Evolutionary conservation across 305 asterid species (phyloP).

Genomic region (Nicotiana rustica): DNA sequence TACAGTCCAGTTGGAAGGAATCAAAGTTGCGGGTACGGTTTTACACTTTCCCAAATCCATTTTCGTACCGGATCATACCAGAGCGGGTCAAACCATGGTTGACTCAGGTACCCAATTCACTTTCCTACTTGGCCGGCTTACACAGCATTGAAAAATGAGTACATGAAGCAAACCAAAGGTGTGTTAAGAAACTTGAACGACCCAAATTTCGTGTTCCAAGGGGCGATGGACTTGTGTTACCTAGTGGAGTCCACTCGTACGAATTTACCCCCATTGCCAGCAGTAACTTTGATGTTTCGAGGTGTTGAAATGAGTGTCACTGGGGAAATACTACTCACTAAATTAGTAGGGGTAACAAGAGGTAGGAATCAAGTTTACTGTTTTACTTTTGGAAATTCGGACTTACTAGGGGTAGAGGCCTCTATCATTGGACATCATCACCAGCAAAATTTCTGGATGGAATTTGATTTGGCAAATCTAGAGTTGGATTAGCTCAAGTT

Average conservation of each 20-base stretch:
- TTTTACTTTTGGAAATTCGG: conserved; percentile 85
- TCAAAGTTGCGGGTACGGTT: conserved; percentile 56
- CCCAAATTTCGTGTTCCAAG: conserved; percentile 74
- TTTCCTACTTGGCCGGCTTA: conserved; percentile 77
- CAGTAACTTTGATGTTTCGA: conserved; percentile 64
- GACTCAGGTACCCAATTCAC: conserved; percentile 93
- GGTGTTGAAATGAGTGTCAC: conserved; percentile 83
- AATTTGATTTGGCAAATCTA: conserved; percentile 71
- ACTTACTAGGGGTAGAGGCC: conserved; percentile 75
- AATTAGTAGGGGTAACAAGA: conserved; percentile 60
- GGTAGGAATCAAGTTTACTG: conserved; percentile 61
- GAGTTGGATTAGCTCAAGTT: conserved; percentile 77
- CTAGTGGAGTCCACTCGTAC: conserved; percentile 46
- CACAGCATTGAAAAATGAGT: conserved; percentile 63
- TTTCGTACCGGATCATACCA: conserved; percentile 75
- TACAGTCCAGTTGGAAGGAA: conserved; percentile 77
- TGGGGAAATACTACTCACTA: conserved; percentile 69
- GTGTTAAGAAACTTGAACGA: conserved; percentile 51
- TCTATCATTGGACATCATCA: conserved; percentile 85
- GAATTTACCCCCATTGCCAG: conserved; percentile 58
- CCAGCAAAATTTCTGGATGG: conserved; percentile 88
- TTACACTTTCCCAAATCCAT: conserved; percentile 65
- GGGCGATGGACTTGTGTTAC: conserved; percentile 87
- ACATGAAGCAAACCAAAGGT: conserved; percentile 57
- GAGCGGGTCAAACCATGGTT: conserved; percentile 93